Base-by-base conservation (phyloP, 2,329 filamentous ascomycete species). In the Neofusicoccum sp. region DNA sequence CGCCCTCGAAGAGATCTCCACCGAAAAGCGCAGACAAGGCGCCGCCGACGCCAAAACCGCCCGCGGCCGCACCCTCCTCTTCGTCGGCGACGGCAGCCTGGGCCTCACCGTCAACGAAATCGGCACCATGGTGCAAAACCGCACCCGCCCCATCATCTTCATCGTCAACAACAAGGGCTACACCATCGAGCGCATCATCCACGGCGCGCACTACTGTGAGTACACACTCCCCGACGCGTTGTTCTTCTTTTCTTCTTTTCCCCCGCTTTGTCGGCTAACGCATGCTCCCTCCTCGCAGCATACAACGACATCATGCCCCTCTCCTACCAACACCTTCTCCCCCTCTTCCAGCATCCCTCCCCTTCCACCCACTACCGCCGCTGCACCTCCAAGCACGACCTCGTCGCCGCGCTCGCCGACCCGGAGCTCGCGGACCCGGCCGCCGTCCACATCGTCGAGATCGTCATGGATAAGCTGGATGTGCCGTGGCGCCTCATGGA, bases 61-160 rank as follows among this genome's bases (percentile, higher is more conserved):
- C 37, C 65, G 37, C 5, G 71, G 73, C 4, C 63, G 84, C 61
- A 84, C 85, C 0, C 79, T 88, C 8, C 74, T 88, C 1, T 69
- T 77, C 61, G 67, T 72, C 54, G 75, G 75, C 45, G 75, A 77
- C 63, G 75, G 75, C 2, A 75, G 73, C 44, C 71, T 77, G 66
- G 74, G 77, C 64, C 68, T 74, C n/a, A 77, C 74, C 3, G 72
- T 73, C 1, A 75, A 77, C 59, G 75, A 77, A 66, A 69, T 77
- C 5, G 71, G 71, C 31, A 75, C 76, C 14, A 76, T 77, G 65
- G 74, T 77, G 28, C 66, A 73, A 29, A 71, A 70, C 62, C 67
- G 71, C 22, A 68, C 76, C 28, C 65, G 72, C 36, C 69, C 73
- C 49, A 71, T 69, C 41, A 74, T 77, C 33, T 64, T 77, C 22